Evolutionary conservation across 2,329 filamentous ascomycete genomes (phyloP).

Genomic region (Arthrobotrys musiformis): DNA sequence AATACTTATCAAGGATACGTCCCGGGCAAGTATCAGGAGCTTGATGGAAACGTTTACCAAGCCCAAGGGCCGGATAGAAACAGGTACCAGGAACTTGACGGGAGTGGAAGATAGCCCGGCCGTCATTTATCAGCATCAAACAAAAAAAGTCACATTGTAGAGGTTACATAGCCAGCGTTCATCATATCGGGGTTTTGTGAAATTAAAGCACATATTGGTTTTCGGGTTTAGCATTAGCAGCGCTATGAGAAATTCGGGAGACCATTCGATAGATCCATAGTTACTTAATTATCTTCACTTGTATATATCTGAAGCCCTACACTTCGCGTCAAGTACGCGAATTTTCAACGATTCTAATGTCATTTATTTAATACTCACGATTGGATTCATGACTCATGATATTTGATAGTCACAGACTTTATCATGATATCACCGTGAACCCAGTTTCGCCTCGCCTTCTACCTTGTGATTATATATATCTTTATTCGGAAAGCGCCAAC

Average conservation of each 20-base stretch:
- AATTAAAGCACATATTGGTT: constrained; percentile 3
- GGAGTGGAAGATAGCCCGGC: neutral
- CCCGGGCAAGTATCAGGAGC: constrained; percentile 1
- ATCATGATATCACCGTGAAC: too few species aligned
- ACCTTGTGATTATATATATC: too few species aligned
- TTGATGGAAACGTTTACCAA: constrained; percentile 14
- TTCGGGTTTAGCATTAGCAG: neutral
- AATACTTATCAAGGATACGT: neutral
- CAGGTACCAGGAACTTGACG: constrained; percentile 10
- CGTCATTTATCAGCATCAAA: neutral
- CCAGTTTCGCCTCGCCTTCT: too few species aligned
- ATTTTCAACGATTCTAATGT: neutral
- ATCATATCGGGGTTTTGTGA: neutral
- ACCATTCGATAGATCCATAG: neutral
- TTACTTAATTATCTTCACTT: neutral
- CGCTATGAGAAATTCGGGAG: neutral
- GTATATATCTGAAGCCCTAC: neutral
- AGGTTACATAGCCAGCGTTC: neutral
- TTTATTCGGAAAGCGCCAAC: too few species aligned
- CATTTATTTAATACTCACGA: neutral
- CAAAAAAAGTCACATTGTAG: neutral
- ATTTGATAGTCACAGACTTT: too few species aligned
- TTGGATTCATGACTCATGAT: too few species aligned
- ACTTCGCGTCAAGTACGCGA: neutral
- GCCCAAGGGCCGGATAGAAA: constrained; percentile 13